phyloP scores from a whole-genome alignment of 2,329 filamentous ascomycete genomes.

The Coniella vitis region DNA sequence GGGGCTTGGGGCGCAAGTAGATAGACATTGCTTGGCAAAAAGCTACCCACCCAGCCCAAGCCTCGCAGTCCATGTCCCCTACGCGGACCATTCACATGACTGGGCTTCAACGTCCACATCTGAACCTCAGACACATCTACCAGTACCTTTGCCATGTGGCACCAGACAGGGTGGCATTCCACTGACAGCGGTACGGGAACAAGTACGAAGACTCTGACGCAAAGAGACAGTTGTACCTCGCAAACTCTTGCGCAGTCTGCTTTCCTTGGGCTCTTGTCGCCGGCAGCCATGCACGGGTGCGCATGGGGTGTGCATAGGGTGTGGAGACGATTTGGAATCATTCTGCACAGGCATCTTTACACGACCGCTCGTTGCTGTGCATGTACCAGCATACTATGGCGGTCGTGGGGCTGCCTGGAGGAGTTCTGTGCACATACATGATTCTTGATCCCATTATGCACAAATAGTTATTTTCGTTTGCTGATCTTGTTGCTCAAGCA shows the following conservation, averaged over 20 bases:
- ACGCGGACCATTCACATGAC: too few relatives aligned
- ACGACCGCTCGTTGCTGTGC: background rate
- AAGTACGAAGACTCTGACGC: background rate
- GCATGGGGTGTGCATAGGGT: background rate
- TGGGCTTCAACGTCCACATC: too few relatives aligned
- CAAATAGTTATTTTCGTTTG: too few relatives aligned
- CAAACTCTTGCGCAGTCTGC: constrained; percentile 13
- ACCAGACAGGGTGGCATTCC: too few relatives aligned
- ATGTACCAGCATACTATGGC: background rate
- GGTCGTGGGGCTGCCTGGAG: background rate
- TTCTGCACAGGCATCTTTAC: too few relatives aligned
- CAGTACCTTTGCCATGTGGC: too few relatives aligned
- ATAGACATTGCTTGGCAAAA: background rate
- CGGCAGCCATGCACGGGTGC: background rate
- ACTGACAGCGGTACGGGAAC: background rate
- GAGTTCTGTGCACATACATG: background rate
- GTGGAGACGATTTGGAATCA: constrained; percentile 11
- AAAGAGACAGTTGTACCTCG: constrained; percentile 6
- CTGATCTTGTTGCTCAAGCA: too few relatives aligned
- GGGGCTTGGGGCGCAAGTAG: background rate
- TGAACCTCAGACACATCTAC: too few relatives aligned
- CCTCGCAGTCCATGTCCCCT: too few relatives aligned
- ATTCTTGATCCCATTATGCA: background rate
- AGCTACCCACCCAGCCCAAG: background rate
- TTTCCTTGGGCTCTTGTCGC: background rate